Evolutionary conservation across 2,329 filamentous ascomycete species (phyloP), one percentile per base, ranked within the genome.

Genomic region (Pseudocercospora fuligena): DNA sequence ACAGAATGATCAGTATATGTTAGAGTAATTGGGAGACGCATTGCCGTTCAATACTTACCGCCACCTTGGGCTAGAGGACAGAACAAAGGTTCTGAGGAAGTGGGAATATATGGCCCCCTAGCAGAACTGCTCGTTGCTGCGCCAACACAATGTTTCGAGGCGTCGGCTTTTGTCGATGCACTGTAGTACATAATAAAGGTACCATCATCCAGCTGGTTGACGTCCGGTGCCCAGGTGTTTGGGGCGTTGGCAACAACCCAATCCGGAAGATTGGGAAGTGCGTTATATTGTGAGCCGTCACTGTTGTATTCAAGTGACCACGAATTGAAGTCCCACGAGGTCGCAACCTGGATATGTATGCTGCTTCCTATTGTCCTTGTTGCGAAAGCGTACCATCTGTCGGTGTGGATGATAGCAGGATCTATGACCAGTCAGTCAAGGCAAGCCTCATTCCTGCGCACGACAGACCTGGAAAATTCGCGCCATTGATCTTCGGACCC

Each of bases 371-470:
- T 75, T 36, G 76, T 77, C 61, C 77, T 78, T 8, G 80, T 81
- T 2, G 73, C 80, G 60, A 76, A 81, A 1, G 79, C 78, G 61
- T 79, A 80, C 76, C 76, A 81, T 1, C 72, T 73, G n/a, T 76
- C 72, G 47, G 73, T 66, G 25, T 73, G 63, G 29, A 78, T 70
- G 27, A 81, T 72, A 9, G 73, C 64, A 1, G 80, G 80, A 70
- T 82, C 80, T 19, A 23, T 46, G 5, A n/a, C 16, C 7, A 23
- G 8, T 58, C 11, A 43, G 31, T 7, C 7, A 8, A 58, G n/a
- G 31, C 16, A 40, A 19, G 94, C 67, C 84, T 97, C 7, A 81
- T 96, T 58, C 82, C 83, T 11, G 87, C 94, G 5, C 90, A 94
- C 77, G 80, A 91, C 75, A 86, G 58, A 73, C 73, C 73, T 12